These are phyloP conservation scores for Nicotiana attenuata DNA, from an alignment of 257 asterid species.

Conservation along the genomic window DNA sequence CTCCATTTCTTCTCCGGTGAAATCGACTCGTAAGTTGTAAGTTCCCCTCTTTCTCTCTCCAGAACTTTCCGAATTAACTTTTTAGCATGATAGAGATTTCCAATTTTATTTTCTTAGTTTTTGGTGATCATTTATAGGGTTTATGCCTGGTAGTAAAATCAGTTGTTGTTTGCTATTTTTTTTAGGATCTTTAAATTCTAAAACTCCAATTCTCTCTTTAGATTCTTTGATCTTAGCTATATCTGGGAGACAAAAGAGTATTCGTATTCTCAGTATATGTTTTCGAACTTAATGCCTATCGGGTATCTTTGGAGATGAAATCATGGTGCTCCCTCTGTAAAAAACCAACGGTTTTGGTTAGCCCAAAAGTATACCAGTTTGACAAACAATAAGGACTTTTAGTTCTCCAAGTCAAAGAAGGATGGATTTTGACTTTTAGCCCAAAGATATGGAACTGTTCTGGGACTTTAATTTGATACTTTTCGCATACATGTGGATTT, in stretches of 20 bases:
- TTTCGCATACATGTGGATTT: neutral
- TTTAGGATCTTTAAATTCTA: neutral
- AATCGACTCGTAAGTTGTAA: neutral
- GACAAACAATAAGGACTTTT: neutral
- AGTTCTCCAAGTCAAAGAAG: neutral
- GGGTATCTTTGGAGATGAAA: neutral
- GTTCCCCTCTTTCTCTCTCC: neutral
- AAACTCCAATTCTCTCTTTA: neutral
- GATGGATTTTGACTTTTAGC: neutral
- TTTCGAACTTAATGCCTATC: slow-evolving; percentile 6
- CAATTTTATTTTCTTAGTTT: neutral
- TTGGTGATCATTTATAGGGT: neutral
- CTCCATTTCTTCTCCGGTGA: neutral
- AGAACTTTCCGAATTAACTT: neutral
- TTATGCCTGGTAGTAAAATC: neutral
- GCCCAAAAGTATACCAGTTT: neutral
- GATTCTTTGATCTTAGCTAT: slow-evolving; percentile 29
- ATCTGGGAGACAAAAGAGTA: slow-evolving; percentile 11
- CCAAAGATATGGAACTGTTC: neutral
- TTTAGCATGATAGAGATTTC: neutral
- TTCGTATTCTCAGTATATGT: slow-evolving; percentile 37
- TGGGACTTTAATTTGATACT: neutral
- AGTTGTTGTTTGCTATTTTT: neutral
- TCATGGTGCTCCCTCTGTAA: neutral
- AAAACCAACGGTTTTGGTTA: neutral